Percentiles rank a stretch among this genome's conserved stretches.
These are phyloP conservation scores for Phytopythium aichiense DNA, from an alignment of 352 stramenopile genomes.

Conservation along the genomic window DNA sequence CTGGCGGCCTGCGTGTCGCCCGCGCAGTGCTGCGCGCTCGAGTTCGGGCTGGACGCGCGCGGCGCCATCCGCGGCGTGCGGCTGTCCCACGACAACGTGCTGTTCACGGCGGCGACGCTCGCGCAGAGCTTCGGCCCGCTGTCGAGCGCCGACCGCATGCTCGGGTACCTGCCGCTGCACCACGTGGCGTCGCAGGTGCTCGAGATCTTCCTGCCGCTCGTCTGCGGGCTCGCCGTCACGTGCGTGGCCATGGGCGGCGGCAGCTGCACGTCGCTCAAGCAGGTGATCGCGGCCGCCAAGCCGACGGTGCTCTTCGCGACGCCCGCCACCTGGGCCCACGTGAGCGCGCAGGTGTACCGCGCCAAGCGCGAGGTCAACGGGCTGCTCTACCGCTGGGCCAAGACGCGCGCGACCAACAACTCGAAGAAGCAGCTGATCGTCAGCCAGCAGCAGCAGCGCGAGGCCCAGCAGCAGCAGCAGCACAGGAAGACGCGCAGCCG, in stretches of 20 bases:
- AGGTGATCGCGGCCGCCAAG: slow-evolving; percentile 46
- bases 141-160: slow-evolving; percentile 38
- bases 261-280: slow-evolving; percentile 41
- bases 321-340: slow-evolving; percentile 62
- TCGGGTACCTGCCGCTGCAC: slow-evolving; percentile 68
- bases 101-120: slow-evolving; percentile 72
- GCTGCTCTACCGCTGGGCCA: slow-evolving; percentile 71
- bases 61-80: slow-evolving; percentile 45
- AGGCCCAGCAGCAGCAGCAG: slow-evolving; percentile 1
- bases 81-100: slow-evolving; percentile 80
- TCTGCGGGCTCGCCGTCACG: slow-evolving; percentile 54
- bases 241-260: slow-evolving; percentile 28
- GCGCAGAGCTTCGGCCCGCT: slow-evolving; percentile 54
- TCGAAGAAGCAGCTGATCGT: slow-evolving; percentile 71
- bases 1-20: slow-evolving; percentile 27
- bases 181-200: slow-evolving; percentile 67
- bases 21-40: slow-evolving; percentile 44
- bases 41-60: slow-evolving; percentile 58
- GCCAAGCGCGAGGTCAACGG: slow-evolving; percentile 74
- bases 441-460: neutral
- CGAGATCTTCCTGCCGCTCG: slow-evolving; percentile 68
- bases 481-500: slow-evolving; percentile 11
- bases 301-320: slow-evolving; percentile 80
- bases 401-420: slow-evolving; percentile 73
- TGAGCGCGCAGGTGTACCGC: slow-evolving; percentile 66